These are phyloP conservation scores for Daldinia sp. DNA, from an alignment of 2,329 filamentous ascomycete genomes.

Conservation along the genomic window DNA sequence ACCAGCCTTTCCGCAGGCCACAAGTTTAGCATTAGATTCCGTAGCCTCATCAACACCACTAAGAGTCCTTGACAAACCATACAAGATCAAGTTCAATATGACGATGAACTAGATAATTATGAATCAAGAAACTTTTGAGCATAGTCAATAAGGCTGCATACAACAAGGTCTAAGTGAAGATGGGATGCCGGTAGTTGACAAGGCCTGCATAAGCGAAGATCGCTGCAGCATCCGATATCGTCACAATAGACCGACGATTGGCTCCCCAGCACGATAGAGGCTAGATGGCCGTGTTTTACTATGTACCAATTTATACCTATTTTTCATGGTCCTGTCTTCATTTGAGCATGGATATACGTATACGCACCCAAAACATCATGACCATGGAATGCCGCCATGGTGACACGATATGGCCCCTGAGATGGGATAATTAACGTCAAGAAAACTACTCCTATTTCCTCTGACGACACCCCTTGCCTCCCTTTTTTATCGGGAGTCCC, in stretches of 20 bases:
- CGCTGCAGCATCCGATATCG: constrained; percentile 9
- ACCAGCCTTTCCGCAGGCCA: not conserved
- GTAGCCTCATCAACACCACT: not conserved
- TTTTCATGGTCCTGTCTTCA: not conserved
- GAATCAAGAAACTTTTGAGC: not conserved
- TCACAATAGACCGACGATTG: constrained; percentile 2
- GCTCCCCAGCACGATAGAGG: not conserved
- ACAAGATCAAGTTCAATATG: not conserved
- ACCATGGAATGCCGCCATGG: not conserved
- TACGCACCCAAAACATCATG: not conserved
- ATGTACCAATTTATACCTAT: constrained; percentile 1
- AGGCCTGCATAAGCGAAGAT: constrained; percentile 27
- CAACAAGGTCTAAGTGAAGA: not conserved
- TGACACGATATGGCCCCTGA: not conserved
- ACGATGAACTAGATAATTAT: not conserved
- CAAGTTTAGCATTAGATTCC: not conserved
- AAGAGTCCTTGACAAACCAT: not conserved
- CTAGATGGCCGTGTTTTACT: not conserved
- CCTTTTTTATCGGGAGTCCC: too few species aligned
- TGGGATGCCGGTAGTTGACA: constrained; percentile 24
- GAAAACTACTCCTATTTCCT: not conserved
- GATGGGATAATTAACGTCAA: not conserved
- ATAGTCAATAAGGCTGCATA: not conserved
- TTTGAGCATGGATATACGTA: not conserved
- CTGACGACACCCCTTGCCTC: not conserved